Conservation (phyloP, 2,329 filamentous ascomycete genomes). For the Fusarium miscanthi region DNA sequence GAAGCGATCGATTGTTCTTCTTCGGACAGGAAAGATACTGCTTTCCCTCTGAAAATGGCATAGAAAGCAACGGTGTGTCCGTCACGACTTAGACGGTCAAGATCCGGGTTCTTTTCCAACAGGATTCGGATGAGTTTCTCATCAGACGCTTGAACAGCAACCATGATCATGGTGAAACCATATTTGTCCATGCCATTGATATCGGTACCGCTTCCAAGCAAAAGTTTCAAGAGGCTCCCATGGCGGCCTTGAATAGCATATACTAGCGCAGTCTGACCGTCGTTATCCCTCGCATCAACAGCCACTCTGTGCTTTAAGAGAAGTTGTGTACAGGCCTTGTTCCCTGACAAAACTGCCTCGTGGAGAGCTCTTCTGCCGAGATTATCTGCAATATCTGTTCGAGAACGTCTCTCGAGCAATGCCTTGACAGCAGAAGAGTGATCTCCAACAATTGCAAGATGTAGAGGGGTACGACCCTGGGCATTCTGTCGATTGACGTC, state of each 20-base stretch:
- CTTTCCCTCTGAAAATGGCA: neutral
- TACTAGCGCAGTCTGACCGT: neutral
- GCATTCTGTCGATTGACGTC: neutral
- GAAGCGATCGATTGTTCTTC: neutral
- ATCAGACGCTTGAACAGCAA: neutral
- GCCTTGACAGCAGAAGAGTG: neutral
- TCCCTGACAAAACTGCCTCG: neutral
- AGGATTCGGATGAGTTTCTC: neutral
- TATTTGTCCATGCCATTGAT: neutral
- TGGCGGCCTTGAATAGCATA: neutral
- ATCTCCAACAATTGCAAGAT: neutral
- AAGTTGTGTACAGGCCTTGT: neutral
- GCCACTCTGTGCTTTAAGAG: neutral
- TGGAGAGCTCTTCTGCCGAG: conserved; percentile 3
- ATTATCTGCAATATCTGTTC: neutral
- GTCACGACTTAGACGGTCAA: neutral
- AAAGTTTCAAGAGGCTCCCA: neutral
- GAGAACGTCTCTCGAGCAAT: neutral
- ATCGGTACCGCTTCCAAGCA: neutral
- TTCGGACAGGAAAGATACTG: neutral
- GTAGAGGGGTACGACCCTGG: neutral
- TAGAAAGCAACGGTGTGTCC: conserved; percentile 1
- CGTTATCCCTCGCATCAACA: neutral
- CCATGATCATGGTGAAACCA: neutral
- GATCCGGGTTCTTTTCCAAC: neutral